Evolutionary conservation across 2,329 filamentous ascomycete species (phyloP), one percentile per base, ranked within the genome.

Genomic region (Chaetoscypha palmicola): DNA sequence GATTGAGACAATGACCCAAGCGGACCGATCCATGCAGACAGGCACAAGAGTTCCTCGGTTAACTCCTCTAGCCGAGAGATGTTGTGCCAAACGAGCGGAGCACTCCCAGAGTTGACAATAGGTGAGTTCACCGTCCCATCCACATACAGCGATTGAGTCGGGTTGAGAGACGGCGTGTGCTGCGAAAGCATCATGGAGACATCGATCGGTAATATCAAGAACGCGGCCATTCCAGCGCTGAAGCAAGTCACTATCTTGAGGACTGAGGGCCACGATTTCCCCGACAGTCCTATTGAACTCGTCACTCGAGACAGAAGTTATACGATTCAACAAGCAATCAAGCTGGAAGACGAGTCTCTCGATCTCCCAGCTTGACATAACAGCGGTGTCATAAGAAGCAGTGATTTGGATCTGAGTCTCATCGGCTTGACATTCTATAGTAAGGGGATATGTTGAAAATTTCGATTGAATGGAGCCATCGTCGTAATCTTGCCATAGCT

Each of bases 11-110:
- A 58, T 46, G 5, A 53, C 53, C 49, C 55, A 62, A 14, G 33
- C 47, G 1, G 55, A 58, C 43, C 62, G 62, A 23, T 62, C 57
- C 35, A 61, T 60, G 38, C 52, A 58, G 5, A 62, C 38, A 17
- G 55, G 53, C 12, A 61, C 44, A 9, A 53, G 42, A 8, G 35
- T 30, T 35, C 48, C 49, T 22, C 37, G 24, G 9, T 39, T 42
- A 19, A 59, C 43, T 21, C 55, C 52, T 14, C 42, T 32, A 14
- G 26, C 32, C 10, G 44, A 31, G 1, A 58, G 38, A 30, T 48
- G 24, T 7, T 38, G 30, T 3, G 56, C 52, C 16, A 58, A 17
- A 2, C 22, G 33, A 7, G 37, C 22, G 3, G 56, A 53, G 9
- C 48, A 19, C 17, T 26, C 12, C 9, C 53, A 48, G 11, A 58